Percentiles rank a stretch among this genome's conserved stretches.
phyloP scores from a whole-genome alignment of 305 asterid genomes.

The Fraxinus xanthoxyloides region DNA sequence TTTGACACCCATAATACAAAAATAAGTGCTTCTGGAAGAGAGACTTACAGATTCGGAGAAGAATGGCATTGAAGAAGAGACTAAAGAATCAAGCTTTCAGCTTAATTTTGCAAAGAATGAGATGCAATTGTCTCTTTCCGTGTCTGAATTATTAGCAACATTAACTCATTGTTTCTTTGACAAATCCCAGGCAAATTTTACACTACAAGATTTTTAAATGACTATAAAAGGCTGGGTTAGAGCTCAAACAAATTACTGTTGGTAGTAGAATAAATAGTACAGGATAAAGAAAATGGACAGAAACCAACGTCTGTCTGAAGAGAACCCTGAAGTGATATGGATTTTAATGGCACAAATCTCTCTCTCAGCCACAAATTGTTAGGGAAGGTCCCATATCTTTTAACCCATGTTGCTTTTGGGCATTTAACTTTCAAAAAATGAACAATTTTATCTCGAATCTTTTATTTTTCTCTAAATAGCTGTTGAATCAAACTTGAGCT shows the following conservation, averaged over 20 bases:
- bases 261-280: conserved; percentile 9
- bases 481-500: background rate
- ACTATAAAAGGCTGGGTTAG: background rate
- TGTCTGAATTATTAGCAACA: conserved; percentile 1
- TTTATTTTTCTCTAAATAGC: background rate
- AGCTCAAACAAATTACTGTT: conserved; percentile 17
- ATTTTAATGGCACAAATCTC: conserved; percentile 12
- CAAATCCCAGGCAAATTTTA: conserved; percentile 36
- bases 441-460: background rate
- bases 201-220: conserved; percentile 2
- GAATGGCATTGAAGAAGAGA: background rate
- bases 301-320: conserved; percentile 6
- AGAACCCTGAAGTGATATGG: conserved; percentile 34
- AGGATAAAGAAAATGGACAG: conserved; percentile 11
- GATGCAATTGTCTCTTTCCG: background rate
- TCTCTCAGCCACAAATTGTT: background rate
- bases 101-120: background rate
- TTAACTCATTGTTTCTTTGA: conserved; percentile 32
- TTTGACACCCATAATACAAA: conserved; percentile 14
- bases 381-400: background rate
- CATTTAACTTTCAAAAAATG: background rate
- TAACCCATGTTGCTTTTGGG: background rate
- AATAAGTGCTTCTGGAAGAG: conserved; percentile 4
- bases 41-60: conserved; percentile 36
- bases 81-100: background rate